Evolutionary conservation across 2,329 filamentous ascomycete species (phyloP), one percentile per base, ranked within the genome.

Genomic region (Colletotrichum agaves): DNA sequence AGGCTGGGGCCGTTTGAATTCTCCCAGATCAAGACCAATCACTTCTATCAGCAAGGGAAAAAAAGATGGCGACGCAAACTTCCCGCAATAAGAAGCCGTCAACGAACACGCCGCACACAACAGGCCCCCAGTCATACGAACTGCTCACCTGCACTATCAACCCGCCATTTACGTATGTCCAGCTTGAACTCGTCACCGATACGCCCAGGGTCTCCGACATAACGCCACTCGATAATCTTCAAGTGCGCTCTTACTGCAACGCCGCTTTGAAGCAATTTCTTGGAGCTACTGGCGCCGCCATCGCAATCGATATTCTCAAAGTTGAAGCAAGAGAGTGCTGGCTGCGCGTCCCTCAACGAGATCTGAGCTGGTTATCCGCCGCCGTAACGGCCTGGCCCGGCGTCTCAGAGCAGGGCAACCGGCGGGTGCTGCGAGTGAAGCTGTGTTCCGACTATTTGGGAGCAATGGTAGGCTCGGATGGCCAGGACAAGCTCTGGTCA

Each of bases 221-320:
- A 43, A 19, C 33, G 10, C 19, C 41, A 4, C 27, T 93, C 5
- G 91, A 94, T 77, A 80, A 83, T 3, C 79, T 93, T 3, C 89
- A 89, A 41, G 82, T 86, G 17, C 87, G 87, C 37, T 82, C 88
- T 0, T 89, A 91, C 74, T 86, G 91, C 71, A 87, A 85, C 2
- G 77, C 85, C 1, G 89, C 91, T 0, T 80, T 95, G 7, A 82
- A 82, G 1, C 87, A 91, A 69, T 94, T 92, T 73, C 85, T 95
- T 1, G 93, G 93, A 19, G 79, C 88, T 17, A 89, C 87, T 0
- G 93, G 93, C 11, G 79, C 84, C 2, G 88, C 87, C 11, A 89
- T 94, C 3, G 80, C 89, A 1, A 75, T 94, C 63, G 93, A 95
- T 74, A 87, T 94, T 19, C 83, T 95, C 37, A 88, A 89, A 72